Conservation (phyloP, 148 eudicot species). For the Persicaria tinctoria region DNA sequence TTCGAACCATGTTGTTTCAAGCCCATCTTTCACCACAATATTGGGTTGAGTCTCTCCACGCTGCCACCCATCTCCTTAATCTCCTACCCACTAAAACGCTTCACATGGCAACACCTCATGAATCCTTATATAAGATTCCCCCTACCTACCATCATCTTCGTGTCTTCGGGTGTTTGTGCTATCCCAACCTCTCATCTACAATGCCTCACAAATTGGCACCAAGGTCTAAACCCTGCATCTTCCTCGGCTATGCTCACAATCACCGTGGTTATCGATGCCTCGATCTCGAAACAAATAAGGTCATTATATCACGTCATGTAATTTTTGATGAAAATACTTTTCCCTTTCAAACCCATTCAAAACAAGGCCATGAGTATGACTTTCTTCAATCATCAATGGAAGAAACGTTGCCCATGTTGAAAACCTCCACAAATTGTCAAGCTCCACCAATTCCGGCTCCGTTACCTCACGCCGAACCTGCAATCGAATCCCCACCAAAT, state of each 20-base stretch:
- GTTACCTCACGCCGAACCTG: no score
- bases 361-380: background rate
- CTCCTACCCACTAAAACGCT: background rate
- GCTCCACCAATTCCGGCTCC: no score
- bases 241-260: background rate
- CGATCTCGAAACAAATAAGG: background rate
- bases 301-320: constrained; percentile 1
- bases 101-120: background rate
- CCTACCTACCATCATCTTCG: background rate
- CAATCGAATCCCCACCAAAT: background rate
- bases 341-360: background rate
- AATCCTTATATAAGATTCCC: background rate
- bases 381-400: background rate
- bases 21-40: background rate
- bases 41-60: background rate
- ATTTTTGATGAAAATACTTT: background rate
- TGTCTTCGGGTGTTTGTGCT: background rate
- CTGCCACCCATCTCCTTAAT: background rate
- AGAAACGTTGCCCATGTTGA: no score
- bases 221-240: background rate
- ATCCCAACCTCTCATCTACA: background rate
- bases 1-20: background rate
- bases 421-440: no score
- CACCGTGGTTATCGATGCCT: constrained; percentile 5
- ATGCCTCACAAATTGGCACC: background rate